Percentiles rank a stretch among this genome's conserved stretches.
Evolutionary conservation across 2,329 filamentous ascomycete species (phyloP).

Genomic region (Tolypocladium tropicale): DNA sequence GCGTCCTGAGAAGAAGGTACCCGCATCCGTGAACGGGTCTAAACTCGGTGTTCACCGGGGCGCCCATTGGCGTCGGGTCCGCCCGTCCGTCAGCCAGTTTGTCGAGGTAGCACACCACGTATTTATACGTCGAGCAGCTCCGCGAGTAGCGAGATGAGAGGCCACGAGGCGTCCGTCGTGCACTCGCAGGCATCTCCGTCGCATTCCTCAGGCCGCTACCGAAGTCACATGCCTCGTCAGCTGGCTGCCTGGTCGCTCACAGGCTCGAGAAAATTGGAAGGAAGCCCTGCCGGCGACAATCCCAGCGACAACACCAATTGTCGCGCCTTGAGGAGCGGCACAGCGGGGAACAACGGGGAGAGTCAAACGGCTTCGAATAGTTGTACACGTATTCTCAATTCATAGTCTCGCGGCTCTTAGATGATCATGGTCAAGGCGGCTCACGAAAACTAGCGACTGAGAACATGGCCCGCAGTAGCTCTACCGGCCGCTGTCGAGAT

Average conservation of each 20-base stretch:
- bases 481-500: conserved; percentile 17
- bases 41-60: background rate
- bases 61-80: background rate
- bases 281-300: background rate
- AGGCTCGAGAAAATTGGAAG: no score
- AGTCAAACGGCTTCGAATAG: background rate
- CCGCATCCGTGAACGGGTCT: background rate
- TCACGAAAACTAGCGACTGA: conserved; percentile 10
- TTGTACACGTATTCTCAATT: conserved; percentile 19
- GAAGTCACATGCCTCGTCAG: background rate
- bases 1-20: background rate
- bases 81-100: background rate
- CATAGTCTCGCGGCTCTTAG: conserved; percentile 12
- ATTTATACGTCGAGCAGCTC: background rate
- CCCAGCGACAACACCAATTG: background rate
- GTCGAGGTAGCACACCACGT: background rate
- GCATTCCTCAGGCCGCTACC: background rate
- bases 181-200: background rate
- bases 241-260: no score
- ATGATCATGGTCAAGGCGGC: conserved; percentile 12
- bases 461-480: conserved; percentile 14
- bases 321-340: background rate
- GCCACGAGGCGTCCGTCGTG: no score
- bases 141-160: background rate
- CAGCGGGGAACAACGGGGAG: background rate